Conservation (phyloP, 2,329 filamentous ascomycete species). For the Aspergillus pseudoviridinutans region DNA sequence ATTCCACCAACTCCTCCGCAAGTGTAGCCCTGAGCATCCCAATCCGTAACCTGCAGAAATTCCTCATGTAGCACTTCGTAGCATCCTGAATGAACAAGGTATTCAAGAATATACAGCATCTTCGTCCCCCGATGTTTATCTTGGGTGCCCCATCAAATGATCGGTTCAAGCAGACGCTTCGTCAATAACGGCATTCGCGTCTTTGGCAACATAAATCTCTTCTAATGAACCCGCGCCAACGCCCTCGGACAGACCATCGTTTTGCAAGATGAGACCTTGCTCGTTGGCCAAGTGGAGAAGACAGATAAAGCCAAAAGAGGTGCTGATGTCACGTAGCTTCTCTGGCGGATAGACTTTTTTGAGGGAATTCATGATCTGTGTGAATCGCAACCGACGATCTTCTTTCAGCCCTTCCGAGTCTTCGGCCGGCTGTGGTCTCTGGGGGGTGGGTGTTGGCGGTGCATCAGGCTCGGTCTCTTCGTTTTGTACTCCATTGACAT, state of each 20-base stretch:
- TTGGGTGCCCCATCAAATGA: not conserved
- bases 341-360: constrained; percentile 81
- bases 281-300: constrained; percentile 88
- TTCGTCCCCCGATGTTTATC: not conserved
- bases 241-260: constrained; percentile 43
- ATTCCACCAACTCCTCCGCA: constrained; percentile 13
- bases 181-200: constrained; percentile 37
- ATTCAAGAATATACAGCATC: constrained; percentile 3
- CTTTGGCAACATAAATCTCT: constrained; percentile 43
- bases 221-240: constrained; percentile 33
- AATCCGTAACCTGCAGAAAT: constrained; percentile 10
- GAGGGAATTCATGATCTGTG: constrained; percentile 82
- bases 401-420: constrained; percentile 39
- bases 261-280: constrained; percentile 76
- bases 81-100: not conserved
- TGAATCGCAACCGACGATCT: constrained; percentile 69
- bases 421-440: constrained; percentile 23
- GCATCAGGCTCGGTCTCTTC: constrained; percentile 25
- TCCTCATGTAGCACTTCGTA: constrained; percentile 10
- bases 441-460: constrained; percentile 33
- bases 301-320: constrained; percentile 89
- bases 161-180: constrained; percentile 27
- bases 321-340: constrained; percentile 90
- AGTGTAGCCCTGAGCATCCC: constrained; percentile 6
- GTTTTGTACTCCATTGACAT: constrained; percentile 5